Evolutionary conservation across 805 yeast genomes (phyloP).

Genomic region (Kodamaea kakaduensis): DNA sequence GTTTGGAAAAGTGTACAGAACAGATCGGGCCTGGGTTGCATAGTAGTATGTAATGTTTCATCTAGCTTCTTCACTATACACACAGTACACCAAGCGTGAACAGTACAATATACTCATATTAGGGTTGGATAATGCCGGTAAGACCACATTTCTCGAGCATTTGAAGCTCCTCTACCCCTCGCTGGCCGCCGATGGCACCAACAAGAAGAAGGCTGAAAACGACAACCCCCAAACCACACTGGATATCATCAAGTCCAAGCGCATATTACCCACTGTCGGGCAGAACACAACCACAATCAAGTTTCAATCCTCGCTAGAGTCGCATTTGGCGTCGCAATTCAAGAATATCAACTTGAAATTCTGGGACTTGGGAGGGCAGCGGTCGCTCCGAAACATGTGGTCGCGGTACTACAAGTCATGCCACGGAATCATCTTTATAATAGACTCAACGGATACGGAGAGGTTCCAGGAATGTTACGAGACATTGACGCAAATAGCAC

Average conservation of each 20-base stretch:
- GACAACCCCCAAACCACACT: constrained; percentile 16
- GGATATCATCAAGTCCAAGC: constrained; percentile 38
- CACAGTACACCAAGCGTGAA: constrained; percentile 43
- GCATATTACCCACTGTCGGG: constrained; percentile 91
- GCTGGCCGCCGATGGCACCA: constrained; percentile 18
- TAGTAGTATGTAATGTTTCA: constrained; percentile 31
- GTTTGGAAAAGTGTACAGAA: neutral
- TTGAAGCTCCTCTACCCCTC: constrained; percentile 34
- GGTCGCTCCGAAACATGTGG: constrained; percentile 82
- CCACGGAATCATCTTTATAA: constrained; percentile 88
- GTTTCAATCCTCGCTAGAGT: constrained; percentile 37
- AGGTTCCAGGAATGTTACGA: constrained; percentile 80
- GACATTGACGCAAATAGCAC: constrained; percentile 48
- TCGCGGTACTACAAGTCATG: constrained; percentile 77
- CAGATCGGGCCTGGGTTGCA: neutral
- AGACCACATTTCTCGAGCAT: constrained; percentile 53
- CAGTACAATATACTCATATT: constrained; percentile 58
- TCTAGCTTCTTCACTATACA: constrained; percentile 41
- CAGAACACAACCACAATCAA: constrained; percentile 62
- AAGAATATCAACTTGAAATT: constrained; percentile 60
- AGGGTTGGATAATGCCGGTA: constrained; percentile 95
- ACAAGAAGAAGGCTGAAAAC: constrained; percentile 12
- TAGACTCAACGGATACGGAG: constrained; percentile 83
- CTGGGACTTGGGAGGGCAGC: constrained; percentile 98
- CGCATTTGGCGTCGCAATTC: constrained; percentile 27